These are phyloP conservation scores for Chamaecrista fasciculata DNA, from an alignment of 306 rosid genomes.

Conservation along the genomic window DNA sequence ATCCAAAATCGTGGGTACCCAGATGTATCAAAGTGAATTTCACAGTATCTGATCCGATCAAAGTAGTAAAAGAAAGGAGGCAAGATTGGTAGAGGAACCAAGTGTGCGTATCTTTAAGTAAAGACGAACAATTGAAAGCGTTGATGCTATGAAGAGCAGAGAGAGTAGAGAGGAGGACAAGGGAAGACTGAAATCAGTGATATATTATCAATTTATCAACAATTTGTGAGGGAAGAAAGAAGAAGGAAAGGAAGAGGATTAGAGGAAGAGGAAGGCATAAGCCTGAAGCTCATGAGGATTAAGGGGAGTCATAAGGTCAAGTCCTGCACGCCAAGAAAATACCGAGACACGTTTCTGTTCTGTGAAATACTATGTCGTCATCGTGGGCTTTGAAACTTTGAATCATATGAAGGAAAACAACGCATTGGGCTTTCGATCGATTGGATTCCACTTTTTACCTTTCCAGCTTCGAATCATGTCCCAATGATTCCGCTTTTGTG, in stretches of 20 bases:
- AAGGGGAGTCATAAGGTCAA: too few species aligned
- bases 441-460: too few species aligned
- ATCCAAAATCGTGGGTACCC: conserved; percentile 46
- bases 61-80: background rate
- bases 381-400: conserved; percentile 32
- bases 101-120: too few species aligned
- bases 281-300: too few species aligned
- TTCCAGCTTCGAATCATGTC: conserved; percentile 39
- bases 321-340: conserved; percentile 29
- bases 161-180: too few species aligned
- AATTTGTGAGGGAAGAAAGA: too few species aligned
- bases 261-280: background rate
- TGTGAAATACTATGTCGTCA: background rate
- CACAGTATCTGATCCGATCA: conserved; percentile 26
- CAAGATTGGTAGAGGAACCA: background rate
- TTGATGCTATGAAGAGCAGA: too few species aligned
- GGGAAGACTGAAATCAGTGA: too few species aligned
- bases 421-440: conserved; percentile 47
- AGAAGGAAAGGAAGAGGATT: too few species aligned
- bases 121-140: too few species aligned
- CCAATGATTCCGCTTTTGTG: conserved; percentile 65
- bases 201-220: too few species aligned
- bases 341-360: conserved; percentile 33
- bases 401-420: too few species aligned
- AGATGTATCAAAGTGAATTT: conserved; percentile 17